Evolutionary conservation across 1,284 basidiomycete genomes (phyloP).

Genomic region (Puccinia novopanici): DNA sequence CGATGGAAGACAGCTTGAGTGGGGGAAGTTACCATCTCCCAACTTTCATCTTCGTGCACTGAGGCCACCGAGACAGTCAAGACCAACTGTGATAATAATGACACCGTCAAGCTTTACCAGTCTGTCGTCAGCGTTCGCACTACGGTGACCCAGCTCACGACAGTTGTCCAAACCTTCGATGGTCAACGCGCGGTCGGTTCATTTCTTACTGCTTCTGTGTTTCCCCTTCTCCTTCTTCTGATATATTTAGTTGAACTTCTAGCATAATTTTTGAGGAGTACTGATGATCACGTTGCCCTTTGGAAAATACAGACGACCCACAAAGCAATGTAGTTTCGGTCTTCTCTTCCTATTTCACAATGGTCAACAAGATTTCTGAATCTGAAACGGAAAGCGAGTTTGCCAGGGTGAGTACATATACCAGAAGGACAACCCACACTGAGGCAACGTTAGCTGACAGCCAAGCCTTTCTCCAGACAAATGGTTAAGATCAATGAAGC

Average conservation of each 20-base stretch:
- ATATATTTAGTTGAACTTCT: not conserved
- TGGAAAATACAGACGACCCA: not conserved
- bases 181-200: not conserved
- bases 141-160: not conserved
- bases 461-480: not conserved
- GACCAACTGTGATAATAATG: not conserved
- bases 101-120: not conserved
- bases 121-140: conserved; percentile 1
- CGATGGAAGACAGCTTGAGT: not conserved
- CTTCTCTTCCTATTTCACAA: conserved; percentile 1
- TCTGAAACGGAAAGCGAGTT: not conserved
- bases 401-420: not conserved
- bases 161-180: conserved; percentile 15
- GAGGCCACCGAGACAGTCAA: not conserved
- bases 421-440: not conserved
- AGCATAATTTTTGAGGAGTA: not conserved
- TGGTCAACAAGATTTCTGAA: not conserved
- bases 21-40: not conserved
- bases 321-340: conserved; percentile 2
- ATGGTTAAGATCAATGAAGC: conserved; percentile 4
- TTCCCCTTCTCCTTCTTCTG: not conserved
- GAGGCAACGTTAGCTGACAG: not conserved
- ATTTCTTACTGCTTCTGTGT: not conserved
- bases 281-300: not conserved
- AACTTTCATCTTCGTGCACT: not conserved